A percentile compares a stretch with the other conserved stretches of the same genome.
Conservation (phyloP, 768 basidiomycete species). For the Pluteus cervinus region DNA sequence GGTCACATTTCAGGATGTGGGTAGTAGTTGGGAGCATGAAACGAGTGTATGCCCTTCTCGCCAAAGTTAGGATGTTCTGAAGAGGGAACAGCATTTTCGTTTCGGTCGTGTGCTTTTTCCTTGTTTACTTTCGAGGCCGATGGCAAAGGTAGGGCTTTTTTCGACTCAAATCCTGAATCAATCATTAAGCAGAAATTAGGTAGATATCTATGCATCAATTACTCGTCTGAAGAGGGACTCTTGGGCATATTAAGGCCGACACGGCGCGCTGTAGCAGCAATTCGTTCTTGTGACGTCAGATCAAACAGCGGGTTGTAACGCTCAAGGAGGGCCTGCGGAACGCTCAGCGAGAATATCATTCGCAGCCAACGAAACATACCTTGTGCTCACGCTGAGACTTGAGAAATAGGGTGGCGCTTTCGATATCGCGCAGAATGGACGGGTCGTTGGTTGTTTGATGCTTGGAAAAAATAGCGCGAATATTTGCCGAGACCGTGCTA, state of each 20-base stretch:
- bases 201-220: conserved; percentile 4
- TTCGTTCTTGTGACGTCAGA: conserved; percentile 71
- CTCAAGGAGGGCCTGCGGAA: conserved; percentile 62
- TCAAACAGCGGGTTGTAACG: conserved; percentile 85
- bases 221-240: conserved; percentile 23
- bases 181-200: too few relatives aligned
- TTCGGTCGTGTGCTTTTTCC: conserved; percentile 4
- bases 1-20: conserved; percentile 56
- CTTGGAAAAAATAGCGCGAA: conserved; percentile 51
- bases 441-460: conserved; percentile 19
- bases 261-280: conserved; percentile 78
- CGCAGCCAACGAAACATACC: conserved; percentile 33
- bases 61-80: not conserved
- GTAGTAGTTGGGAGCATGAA: conserved; percentile 15
- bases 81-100: not conserved
- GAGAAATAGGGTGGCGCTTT: conserved; percentile 62
- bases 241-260: conserved; percentile 86
- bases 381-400: conserved; percentile 71
- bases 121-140: conserved; percentile 9
- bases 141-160: too few relatives aligned
- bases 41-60: not conserved
- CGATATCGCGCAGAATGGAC: conserved; percentile 39
- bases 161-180: too few relatives aligned
- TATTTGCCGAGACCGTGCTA: conserved; percentile 35
- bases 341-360: not conserved